Evolutionary conservation across 2,329 filamentous ascomycete genomes (phyloP), one percentile per base, ranked within the genome.

Genomic region (Thermomyces lanuginosus): DNA sequence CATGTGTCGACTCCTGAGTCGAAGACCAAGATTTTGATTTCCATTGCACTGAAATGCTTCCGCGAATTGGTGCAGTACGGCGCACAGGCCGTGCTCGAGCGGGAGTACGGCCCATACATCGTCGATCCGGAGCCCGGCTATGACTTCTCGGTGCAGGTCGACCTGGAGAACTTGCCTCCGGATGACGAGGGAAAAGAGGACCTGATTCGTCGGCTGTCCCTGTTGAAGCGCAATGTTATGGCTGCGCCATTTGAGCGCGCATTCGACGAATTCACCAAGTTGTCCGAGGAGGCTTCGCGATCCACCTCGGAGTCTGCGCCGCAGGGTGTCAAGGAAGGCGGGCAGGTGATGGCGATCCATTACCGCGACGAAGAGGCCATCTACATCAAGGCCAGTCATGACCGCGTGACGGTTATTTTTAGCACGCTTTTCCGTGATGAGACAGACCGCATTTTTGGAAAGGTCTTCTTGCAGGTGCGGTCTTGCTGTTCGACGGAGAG

Each of bases 341-440:
- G 86, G 31, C 73, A 89, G 41, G 76, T 95, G 33, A 92, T 91
- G 69, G 75, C 86, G 2, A 92, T 99, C 43, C 86, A 95, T 56
- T 98, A 99, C 61, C 79, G 89, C 30, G 91, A 99, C 47, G 84
- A 95, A 62, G 89, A 99, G 55, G 84, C 89, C 27, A 95, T 99
- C 48, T 98, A 92, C 56, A 77, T 98, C 62, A 95, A 98, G 62
- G 86, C 89, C 35, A 91, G 80, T 53, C 79, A 91, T 60, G 89
- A 99, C 53, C 75, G 89, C 45, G 89, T 99, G 27, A 98, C 91
- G 1, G 84, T 98, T 45, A 98, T 98, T 48, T 98, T 98, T 66
- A 92, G 83, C 58, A 98, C 89, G 21, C 72, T 95, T 27, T 99
- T 99, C 66, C 69, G 82, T 31, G 91, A 99, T 51, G 91, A 98